Conservation (phyloP, 2,329 filamentous ascomycete genomes). For the Penicillium nordicum region DNA sequence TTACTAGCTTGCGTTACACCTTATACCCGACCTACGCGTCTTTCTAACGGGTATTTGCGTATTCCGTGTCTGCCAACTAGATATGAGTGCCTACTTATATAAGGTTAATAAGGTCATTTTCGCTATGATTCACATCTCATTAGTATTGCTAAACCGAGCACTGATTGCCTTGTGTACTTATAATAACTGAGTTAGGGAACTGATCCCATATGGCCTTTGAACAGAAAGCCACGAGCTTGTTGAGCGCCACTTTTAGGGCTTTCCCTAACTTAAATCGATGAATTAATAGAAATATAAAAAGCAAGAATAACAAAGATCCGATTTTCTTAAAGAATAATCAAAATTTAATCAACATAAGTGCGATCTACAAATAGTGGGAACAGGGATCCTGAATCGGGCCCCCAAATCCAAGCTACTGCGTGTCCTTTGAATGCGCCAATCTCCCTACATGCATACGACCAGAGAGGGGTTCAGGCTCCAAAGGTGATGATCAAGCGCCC, state of each 20-base stretch:
- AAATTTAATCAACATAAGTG: not conserved
- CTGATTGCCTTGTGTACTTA: not conserved
- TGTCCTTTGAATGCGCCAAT: conserved; percentile 4
- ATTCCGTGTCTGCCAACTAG: not conserved
- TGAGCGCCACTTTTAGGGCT: not conserved
- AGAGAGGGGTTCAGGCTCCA: conserved; percentile 4
- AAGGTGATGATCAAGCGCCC: not conserved
- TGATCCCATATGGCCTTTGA: not conserved
- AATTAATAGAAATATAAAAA: not conserved
- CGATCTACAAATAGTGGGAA: conserved; percentile 17
- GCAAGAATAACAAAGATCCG: not conserved
- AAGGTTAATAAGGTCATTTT: not conserved
- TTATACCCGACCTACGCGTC: conserved; percentile 3
- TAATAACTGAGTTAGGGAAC: not conserved
- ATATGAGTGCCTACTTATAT: not conserved
- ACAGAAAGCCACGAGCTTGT: not conserved
- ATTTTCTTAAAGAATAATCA: not conserved
- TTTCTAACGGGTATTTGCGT: not conserved
- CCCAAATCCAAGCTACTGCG: conserved; percentile 15
- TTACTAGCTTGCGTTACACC: not conserved
- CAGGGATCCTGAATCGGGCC: conserved; percentile 18
- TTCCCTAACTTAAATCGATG: not conserved
- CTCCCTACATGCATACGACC: conserved; percentile 14
- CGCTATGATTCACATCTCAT: not conserved
- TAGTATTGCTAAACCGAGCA: not conserved